Percentiles rank a stretch among this genome's conserved stretches.
These are phyloP conservation scores for Proliferodiscus dingleyae DNA, from an alignment of 2,329 filamentous ascomycete genomes.

Conservation along the genomic window DNA sequence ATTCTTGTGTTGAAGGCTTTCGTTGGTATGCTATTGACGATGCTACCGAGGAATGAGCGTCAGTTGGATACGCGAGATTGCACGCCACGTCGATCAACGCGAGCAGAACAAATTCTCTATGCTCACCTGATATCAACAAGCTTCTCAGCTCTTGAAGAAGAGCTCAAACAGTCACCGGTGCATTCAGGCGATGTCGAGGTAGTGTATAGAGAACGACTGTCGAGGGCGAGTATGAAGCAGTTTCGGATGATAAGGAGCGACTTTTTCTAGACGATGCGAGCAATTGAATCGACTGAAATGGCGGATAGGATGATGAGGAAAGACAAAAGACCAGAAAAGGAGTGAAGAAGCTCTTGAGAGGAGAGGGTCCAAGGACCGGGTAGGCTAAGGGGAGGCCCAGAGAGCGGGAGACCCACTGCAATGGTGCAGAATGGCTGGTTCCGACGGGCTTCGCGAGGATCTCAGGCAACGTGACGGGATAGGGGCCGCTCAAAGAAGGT, in stretches of 20 bases:
- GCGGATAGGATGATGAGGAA: conserved; percentile 11
- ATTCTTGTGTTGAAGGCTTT: conserved; percentile 4
- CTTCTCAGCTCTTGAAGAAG: conserved; percentile 28
- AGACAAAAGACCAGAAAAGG: conserved; percentile 14
- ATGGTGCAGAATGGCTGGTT: conserved; percentile 14
- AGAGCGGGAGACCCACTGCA: conserved; percentile 24
- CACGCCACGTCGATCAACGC: conserved; percentile 6
- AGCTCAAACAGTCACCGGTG: conserved; percentile 29
- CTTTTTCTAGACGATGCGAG: neutral
- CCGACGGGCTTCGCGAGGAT: conserved; percentile 18
- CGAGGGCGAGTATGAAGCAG: neutral
- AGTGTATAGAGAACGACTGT: conserved; percentile 2
- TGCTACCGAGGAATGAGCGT: conserved; percentile 10
- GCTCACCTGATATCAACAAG: conserved; percentile 22
- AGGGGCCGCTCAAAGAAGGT: conserved; percentile 1
- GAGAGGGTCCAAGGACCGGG: conserved; percentile 2
- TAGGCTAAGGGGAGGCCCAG: conserved; percentile 16
- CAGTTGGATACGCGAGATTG: conserved; percentile 12
- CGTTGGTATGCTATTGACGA: conserved; percentile 13
- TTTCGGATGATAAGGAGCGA: neutral
- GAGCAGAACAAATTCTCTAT: conserved; percentile 1
- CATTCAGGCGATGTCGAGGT: conserved; percentile 28
- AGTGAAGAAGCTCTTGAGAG: conserved; percentile 11
- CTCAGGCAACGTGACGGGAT: conserved; percentile 18
- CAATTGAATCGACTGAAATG: conserved; percentile 15